Evolutionary conservation across 2,329 filamentous ascomycete species (phyloP).

Genomic region (Xylariaceae sp.): DNA sequence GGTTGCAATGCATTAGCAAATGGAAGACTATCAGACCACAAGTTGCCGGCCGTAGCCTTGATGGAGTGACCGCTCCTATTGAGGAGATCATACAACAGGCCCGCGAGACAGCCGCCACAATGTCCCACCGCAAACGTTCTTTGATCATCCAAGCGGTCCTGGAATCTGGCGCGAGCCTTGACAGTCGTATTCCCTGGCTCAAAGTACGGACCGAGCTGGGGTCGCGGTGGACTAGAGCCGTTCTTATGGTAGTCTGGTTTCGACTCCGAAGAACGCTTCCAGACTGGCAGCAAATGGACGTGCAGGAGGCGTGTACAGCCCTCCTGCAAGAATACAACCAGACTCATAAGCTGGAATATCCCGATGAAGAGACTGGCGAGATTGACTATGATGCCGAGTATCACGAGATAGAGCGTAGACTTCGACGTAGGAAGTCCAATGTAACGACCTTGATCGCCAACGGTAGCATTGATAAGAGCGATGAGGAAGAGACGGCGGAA

Average conservation of each 20-base stretch:
- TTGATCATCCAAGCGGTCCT: constrained; percentile 28
- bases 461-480: constrained; percentile 18
- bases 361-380: constrained; percentile 15
- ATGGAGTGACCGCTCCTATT: constrained; percentile 20
- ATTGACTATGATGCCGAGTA: constrained; percentile 27
- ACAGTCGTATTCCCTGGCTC: constrained; percentile 33
- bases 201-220: constrained; percentile 23
- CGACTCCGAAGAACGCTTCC: constrained; percentile 26
- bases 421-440: constrained; percentile 14
- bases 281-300: constrained; percentile 23
- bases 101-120: constrained; percentile 26
- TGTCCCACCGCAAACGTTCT: constrained; percentile 29
- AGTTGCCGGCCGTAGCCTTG: constrained; percentile 24
- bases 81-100: constrained; percentile 29
- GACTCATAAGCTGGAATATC: constrained; percentile 24
- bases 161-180: constrained; percentile 20
- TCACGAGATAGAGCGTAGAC: constrained; percentile 24
- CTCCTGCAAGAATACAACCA: constrained; percentile 24
- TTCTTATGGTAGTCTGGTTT: constrained; percentile 32
- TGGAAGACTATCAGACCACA: constrained; percentile 49
- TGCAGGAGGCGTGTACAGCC: constrained; percentile 25
- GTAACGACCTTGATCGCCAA: constrained; percentile 15
- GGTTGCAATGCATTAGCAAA: constrained; percentile 65
- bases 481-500: constrained; percentile 22
- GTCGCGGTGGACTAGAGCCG: constrained; percentile 24